Conservation (phyloP, 306 rosid species). For the Trifolium fragiferum region DNA sequence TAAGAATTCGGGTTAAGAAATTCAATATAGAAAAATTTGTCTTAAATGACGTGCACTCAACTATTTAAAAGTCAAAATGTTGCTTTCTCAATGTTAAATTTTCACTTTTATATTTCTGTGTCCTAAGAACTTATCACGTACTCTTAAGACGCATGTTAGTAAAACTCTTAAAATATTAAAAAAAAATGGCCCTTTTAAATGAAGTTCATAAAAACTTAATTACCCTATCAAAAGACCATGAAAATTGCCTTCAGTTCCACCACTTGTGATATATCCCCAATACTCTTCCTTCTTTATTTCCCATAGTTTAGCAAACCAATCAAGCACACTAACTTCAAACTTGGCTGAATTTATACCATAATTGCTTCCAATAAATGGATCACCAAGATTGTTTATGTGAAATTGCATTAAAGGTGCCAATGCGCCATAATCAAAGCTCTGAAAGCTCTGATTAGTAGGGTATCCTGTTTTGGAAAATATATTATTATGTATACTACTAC, state of each 20-base stretch:
- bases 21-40: too few relatives aligned
- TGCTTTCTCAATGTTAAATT: too few relatives aligned
- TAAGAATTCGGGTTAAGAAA: too few relatives aligned
- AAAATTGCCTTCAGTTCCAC: slow-evolving; percentile 85
- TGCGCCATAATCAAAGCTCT: slow-evolving; percentile 63
- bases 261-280: slow-evolving; percentile 82
- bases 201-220: slow-evolving; percentile 1
- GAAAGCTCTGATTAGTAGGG: slow-evolving; percentile 53
- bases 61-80: too few relatives aligned
- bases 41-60: too few relatives aligned
- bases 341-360: slow-evolving; percentile 59
- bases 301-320: slow-evolving; percentile 80
- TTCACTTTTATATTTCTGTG: too few relatives aligned
- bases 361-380: slow-evolving; percentile 67
- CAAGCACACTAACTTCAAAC: slow-evolving; percentile 71
- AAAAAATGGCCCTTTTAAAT: too few relatives aligned
- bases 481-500: too few relatives aligned
- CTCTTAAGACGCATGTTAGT: too few relatives aligned
- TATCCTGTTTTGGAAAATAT: not conserved
- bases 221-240: slow-evolving; percentile 76
- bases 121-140: too few relatives aligned
- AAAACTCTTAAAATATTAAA: too few relatives aligned
- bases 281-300: slow-evolving; percentile 66
- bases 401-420: slow-evolving; percentile 59
- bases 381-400: slow-evolving; percentile 70